Percentiles rank a stretch among this genome's conserved stretches.
Evolutionary conservation across 176 grass and related monocot genomes (phyloP).

Genomic region (Pharus latifolius): DNA sequence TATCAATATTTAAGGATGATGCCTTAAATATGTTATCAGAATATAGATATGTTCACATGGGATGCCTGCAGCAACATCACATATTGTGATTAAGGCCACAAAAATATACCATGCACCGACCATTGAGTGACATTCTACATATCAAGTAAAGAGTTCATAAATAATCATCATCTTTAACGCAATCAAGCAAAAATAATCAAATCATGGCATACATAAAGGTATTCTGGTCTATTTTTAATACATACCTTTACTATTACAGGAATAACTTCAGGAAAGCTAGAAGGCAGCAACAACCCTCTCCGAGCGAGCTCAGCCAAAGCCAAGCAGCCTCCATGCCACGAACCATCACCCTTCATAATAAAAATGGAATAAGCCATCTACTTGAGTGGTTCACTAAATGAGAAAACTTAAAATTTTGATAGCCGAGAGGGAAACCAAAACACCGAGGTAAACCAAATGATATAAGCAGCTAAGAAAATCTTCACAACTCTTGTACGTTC

Average conservation of each 20-base stretch:
- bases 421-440: background rate
- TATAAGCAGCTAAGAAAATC: background rate
- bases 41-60: background rate
- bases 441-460: background rate
- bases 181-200: background rate
- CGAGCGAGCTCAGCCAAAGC: slow-evolving; percentile 93
- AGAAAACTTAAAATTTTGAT: slow-evolving; percentile 19
- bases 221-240: background rate
- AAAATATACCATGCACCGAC: slow-evolving; percentile 1
- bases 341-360: slow-evolving; percentile 78
- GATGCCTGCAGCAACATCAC: background rate
- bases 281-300: slow-evolving; percentile 81
- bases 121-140: background rate
- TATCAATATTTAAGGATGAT: background rate
- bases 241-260: slow-evolving; percentile 74
- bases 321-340: slow-evolving; percentile 96
- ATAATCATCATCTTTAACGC: background rate
- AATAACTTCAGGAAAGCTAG: slow-evolving; percentile 71
- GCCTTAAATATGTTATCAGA: slow-evolving; percentile 11
- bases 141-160: background rate
- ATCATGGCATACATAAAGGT: background rate
- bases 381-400: background rate
- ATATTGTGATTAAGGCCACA: background rate
- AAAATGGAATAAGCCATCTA: slow-evolving; percentile 9
- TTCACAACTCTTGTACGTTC: background rate